These are phyloP conservation scores for Arabidopsis thaliana DNA, from an alignment of 345 rosid genomes.

Conservation along the genomic window TAIR10.1 NC_003071.7:320501-321000, in stretches of 20 bases:
- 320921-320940: not conserved
- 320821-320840: constrained; percentile 90
- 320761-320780: constrained; percentile 84
- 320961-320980: constrained; percentile 10
- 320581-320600: constrained; percentile 47
- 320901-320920: not conserved
- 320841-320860: constrained; percentile 61
- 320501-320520: not conserved
- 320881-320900: constrained; percentile 92
- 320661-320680: not conserved
- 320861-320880: constrained; percentile 62
- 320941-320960: not conserved
- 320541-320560: not conserved
- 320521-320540: not conserved
- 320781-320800: constrained; percentile 99
- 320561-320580: not conserved
- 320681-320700: not conserved
- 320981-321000: constrained; percentile 94
- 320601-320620: constrained; percentile 82
- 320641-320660: not conserved
- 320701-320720: constrained; percentile 48
- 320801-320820: constrained; percentile 85
- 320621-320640: constrained; percentile 45
- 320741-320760: constrained; percentile 92
- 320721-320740: constrained; percentile 96